Base-by-base conservation (phyloP, 2,329 filamentous ascomycete genomes). In the Diaporthe longicolla region DNA sequence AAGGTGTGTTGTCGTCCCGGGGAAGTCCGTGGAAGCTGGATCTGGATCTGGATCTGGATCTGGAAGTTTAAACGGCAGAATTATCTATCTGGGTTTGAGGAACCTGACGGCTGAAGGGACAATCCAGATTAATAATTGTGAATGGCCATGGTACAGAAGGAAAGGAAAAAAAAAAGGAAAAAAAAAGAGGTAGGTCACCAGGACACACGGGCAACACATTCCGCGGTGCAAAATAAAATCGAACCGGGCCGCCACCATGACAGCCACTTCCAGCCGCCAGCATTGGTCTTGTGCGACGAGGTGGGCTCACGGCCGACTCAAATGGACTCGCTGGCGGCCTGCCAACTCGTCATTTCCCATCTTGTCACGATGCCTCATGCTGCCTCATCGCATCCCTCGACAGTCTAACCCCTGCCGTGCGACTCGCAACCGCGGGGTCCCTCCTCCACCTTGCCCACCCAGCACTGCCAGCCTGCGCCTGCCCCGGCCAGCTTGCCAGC, bases 261-360 rank as follows among this genome's bases (percentile, higher is more conserved):
- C 63, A 54, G 63, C 63, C 48, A 68, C 24, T 52, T n/a, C 29
- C 48, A 68, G 63, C 63, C 29, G 32, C 32, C 45, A 68, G 24
- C 32, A 35, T 7, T 50, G 48, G 48, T 54, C 63, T 68, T 68
- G 63, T 68, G 21, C 45, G 43, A 66, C 61, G 8, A 1, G 61
- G 43, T 65, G 61, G 61, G n/a, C 43, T 65, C 61, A 65, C 32
- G 40, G 43, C 24, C 61, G 61, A 65, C 61, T 21, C 61, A 35
- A 50, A 65, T 35, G 40, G 61, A 65, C 61, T 65, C 43, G 17
- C 21, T 52, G 45, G 29, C 45, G 11, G 45, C 45, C 45, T 66
- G 8, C 21, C 61, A 52, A 50, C 61, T 52, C 61, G 61, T 52
- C 61, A 66, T 66, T 66, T 15, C n/a, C 29, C 9, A 13, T 65